Conservation (phyloP, 1,284 basidiomycete species). For the Ceratobasidium theobromae region DNA sequence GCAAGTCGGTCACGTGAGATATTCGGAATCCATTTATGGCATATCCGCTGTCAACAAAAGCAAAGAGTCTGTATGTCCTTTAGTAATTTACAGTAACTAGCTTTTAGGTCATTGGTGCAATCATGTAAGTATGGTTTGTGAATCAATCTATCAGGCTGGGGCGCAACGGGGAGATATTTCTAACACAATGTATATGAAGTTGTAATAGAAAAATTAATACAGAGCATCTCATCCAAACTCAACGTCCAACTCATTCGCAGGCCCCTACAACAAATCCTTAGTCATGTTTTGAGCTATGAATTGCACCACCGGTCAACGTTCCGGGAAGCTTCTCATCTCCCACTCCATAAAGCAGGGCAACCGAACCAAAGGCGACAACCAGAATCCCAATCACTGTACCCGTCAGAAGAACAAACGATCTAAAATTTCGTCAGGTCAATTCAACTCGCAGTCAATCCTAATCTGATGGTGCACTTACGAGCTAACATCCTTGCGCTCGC, state of each 20-base stretch:
- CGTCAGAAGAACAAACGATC: slow-evolving; percentile 69
- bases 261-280: not conserved
- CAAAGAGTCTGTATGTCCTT: no score
- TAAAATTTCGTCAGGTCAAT: slow-evolving; percentile 40
- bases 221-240: slow-evolving; percentile 13
- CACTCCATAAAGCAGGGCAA: slow-evolving; percentile 63
- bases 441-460: not conserved
- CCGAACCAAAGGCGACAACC: slow-evolving; percentile 63
- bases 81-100: no score
- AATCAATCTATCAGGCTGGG: not conserved
- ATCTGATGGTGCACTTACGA: slow-evolving; percentile 51
- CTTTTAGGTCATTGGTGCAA: no score
- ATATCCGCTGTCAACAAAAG: no score
- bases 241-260: slow-evolving; percentile 15
- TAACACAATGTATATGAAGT: not conserved
- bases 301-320: slow-evolving; percentile 53
- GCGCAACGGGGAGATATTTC: no score
- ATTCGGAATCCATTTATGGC: no score
- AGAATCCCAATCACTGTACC: slow-evolving; percentile 67
- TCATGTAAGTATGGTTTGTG: not conserved
- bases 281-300: slow-evolving; percentile 16
- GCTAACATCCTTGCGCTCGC: slow-evolving; percentile 76
- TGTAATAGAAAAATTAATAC: slow-evolving; percentile 25
- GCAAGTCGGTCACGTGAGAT: no score
- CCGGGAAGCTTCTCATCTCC: slow-evolving; percentile 66